Evolutionary conservation across 345 rosid species (phyloP), one percentile per base, ranked within the genome.

Genomic region (Psidium guajava): DNA sequence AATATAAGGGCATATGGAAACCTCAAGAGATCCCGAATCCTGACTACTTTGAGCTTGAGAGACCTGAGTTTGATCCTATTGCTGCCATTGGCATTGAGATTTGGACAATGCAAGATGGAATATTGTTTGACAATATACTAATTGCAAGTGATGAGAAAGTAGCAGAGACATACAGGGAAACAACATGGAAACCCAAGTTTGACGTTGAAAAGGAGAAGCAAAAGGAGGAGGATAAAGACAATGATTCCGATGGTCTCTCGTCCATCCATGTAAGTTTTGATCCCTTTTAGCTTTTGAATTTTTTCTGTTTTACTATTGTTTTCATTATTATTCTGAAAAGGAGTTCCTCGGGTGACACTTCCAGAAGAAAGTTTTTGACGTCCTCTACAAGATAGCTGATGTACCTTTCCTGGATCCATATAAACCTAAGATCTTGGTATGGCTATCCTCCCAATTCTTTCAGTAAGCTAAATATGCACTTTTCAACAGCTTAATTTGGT

Each of bases 81-180:
- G 89, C 92, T 80, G 95, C 93, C 82, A 74, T 91, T 82, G 95
- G 93, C 6, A 90, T 93, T 83, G 95, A 93, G 91, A 92, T 93
- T 80, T 91, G 94, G 95, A 93, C 95, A 64, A 91, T 91, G 95
- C 94, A 93, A 83, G 93, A 91, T 86, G 94, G 94, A 32, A 87
- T 92, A 13, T 82, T 91, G 89, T 93, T 91, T 82, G 93, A 91
- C 84, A 91, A 93, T 58, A 86, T 93, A 73, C 59, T 91, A 89
- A 91, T 93, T 58, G 77, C 93, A 15, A 86, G 86, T 24, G 87
- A 87, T 13, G 94, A 92, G 88, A 88, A 90, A 81, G 89, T 59
- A 50, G 95, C 94, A 28, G 86, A 74, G 40, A 64, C 89, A 7
- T 85, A 85, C 81, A 81, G 93, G 75, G 89, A 89, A 40, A 82